These are phyloP conservation scores for Backusella psychrophila DNA, from an alignment of 192 early-diverging fungal species.

Conservation along the genomic window DNA sequence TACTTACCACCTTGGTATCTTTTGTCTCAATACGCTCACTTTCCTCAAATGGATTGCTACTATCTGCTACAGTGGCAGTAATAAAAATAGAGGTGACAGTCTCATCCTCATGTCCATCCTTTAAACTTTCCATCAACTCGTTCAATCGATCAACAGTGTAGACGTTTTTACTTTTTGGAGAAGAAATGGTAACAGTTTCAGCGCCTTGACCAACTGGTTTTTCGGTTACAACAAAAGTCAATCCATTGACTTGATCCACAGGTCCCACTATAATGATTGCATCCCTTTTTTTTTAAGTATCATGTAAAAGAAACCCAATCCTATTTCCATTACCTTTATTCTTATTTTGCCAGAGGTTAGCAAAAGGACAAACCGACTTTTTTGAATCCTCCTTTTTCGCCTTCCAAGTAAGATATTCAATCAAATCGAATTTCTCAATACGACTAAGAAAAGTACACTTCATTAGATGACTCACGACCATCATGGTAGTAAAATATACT, in stretches of 20 bases:
- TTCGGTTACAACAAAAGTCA: constrained; percentile 16
- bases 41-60: constrained; percentile 19
- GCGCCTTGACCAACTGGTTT: constrained; percentile 27
- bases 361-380: constrained; percentile 49
- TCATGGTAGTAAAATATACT: neutral
- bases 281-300: neutral
- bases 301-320: neutral
- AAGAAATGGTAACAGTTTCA: constrained; percentile 32
- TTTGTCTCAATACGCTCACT: constrained; percentile 37
- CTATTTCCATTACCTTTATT: constrained; percentile 25
- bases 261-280: constrained; percentile 20
- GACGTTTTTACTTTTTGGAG: constrained; percentile 41
- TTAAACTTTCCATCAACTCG: constrained; percentile 28
- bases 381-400: constrained; percentile 37
- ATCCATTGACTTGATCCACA: neutral
- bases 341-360: constrained; percentile 55
- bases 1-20: constrained; percentile 42
- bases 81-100: constrained; percentile 34
- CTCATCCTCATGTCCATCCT: constrained; percentile 8
- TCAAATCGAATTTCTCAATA: constrained; percentile 44
- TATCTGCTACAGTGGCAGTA: constrained; percentile 31
- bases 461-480: neutral
- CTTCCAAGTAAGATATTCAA: constrained; percentile 43
- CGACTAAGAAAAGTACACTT: constrained; percentile 22
- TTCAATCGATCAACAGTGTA: constrained; percentile 33